Conservation (phyloP, 257 asterid species). For the Henckelia pumila region DNA sequence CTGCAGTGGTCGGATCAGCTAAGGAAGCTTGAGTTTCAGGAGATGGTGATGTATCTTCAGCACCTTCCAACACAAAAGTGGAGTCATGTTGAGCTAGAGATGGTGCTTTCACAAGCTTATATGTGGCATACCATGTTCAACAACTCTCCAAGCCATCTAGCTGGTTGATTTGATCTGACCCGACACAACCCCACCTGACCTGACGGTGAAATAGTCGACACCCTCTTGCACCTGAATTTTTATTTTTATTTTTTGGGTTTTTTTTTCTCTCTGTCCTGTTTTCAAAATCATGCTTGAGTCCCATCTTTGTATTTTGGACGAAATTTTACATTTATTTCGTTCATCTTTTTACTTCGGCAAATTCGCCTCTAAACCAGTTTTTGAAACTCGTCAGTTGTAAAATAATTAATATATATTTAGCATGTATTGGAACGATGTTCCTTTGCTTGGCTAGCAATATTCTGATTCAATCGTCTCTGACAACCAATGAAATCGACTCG, state of each 20-base stretch:
- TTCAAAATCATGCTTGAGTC: neutral
- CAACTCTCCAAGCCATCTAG: conserved; percentile 87
- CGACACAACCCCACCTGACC: neutral
- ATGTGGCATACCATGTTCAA: conserved; percentile 97
- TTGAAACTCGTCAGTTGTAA: neutral
- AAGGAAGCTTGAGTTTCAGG: conserved; percentile 86
- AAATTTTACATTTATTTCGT: neutral
- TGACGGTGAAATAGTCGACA: neutral
- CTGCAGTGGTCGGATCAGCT: conserved; percentile 89
- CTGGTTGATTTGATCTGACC: conserved; percentile 39
- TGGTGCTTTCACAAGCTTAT: conserved; percentile 91
- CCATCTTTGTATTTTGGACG: neutral
- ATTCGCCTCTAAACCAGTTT: neutral
- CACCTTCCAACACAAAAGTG: conserved; percentile 86
- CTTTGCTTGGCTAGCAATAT: neutral
- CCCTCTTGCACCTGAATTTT: neutral
- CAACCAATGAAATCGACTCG: neutral
- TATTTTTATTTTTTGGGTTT: neutral
- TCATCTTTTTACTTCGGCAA: neutral
- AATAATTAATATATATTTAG: neutral
- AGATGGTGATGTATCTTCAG: conserved; percentile 97
- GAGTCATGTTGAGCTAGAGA: conserved; percentile 77
- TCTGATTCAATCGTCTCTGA: neutral
- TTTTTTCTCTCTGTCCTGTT: too few relatives aligned
- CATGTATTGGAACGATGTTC: neutral